phyloP scores from a whole-genome alignment of 2,329 filamentous ascomycete species.

The Arthrobotrys entomopaga region DNA sequence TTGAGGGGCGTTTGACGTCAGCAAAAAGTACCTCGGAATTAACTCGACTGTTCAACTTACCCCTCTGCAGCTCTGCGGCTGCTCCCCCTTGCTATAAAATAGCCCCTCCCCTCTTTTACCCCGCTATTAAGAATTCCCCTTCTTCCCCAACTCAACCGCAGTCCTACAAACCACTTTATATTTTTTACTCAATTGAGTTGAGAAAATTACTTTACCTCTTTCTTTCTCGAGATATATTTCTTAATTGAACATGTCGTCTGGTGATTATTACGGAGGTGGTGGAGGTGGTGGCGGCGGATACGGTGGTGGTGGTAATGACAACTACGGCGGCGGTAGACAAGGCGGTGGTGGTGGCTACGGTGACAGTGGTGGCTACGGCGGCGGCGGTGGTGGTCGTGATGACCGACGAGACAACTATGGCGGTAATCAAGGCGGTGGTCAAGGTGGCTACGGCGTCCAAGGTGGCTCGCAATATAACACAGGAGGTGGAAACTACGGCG shows the following conservation, averaged over 20 bases:
- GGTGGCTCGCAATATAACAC: constrained; percentile 11
- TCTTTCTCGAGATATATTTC: too few species aligned
- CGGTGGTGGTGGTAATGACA: constrained; percentile 25
- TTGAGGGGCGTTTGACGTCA: constrained; percentile 42
- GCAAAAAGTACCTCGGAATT: background rate
- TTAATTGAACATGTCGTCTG: constrained; percentile 23
- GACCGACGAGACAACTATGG: constrained; percentile 22
- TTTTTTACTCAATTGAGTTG: background rate
- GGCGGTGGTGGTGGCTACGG: constrained; percentile 23
- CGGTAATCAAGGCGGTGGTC: constrained; percentile 11
- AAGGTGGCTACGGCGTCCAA: background rate
- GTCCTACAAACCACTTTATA: too few species aligned
- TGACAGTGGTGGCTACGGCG: constrained; percentile 19
- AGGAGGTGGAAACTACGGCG: constrained; percentile 14
- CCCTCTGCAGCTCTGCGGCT: background rate
- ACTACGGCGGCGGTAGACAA: constrained; percentile 13
- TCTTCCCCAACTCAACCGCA: background rate
- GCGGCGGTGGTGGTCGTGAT: constrained; percentile 1
- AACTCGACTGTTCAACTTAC: background rate
- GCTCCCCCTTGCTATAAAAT: constrained; percentile 36
- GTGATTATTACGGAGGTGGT: too few species aligned
- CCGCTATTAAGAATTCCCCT: constrained; percentile 11
- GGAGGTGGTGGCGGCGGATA: too few species aligned
- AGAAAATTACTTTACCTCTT: too few species aligned
- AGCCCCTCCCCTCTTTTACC: constrained; percentile 49